Evolutionary conservation across 2,329 filamentous ascomycete species (phyloP), one percentile per base, ranked within the genome.

Genomic region (Chaetoscypha palmicola): DNA sequence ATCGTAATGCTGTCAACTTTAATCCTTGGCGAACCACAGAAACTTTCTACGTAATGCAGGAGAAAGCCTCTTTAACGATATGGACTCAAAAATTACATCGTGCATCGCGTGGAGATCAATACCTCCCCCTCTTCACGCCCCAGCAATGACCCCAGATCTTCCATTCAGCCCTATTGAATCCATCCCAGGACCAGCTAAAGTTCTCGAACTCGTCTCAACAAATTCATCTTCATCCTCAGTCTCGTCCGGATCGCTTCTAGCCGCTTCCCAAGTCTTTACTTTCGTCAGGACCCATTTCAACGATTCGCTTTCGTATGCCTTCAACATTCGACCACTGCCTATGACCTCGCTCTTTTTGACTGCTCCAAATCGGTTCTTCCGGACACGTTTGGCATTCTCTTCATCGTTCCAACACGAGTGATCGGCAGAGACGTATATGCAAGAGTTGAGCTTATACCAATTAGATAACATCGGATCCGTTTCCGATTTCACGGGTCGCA

Each of bases 371-470:
- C 78, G 70, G 26, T 72, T 68, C 65, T 79, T 81, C 37, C 69
- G 64, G 0, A 82, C 74, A 56, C 78, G 80, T 49, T 73, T 70
- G 2, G 66, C 71, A 16, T 79, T 68, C 3, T 81, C 77, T 23
- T 73, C 71, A 45, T 82, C 77, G 48, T 64, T 69, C 83, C 88
- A 96, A 62, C 86, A 83, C 10, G 77, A 76, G 62, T 96, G 91
- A 47, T 82, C 73, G 20, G 73, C 68, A 1, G 83, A 77, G 14
- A 96, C 84, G 57, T 83, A 94, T 36, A 96, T 82, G 3, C 78
- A 74, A 0, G 87, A 92, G 64, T 88, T 81, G 54, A 79, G 72
- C 59, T 83, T 84, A 66, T 95, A 97, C 91, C 91, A 97, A 19
- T 72, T 70, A 1, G 80, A 83, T 1, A 90, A 71, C 48, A 74